Conservation (phyloP, 257 asterid species). For the Solanum commersonii region DNA sequence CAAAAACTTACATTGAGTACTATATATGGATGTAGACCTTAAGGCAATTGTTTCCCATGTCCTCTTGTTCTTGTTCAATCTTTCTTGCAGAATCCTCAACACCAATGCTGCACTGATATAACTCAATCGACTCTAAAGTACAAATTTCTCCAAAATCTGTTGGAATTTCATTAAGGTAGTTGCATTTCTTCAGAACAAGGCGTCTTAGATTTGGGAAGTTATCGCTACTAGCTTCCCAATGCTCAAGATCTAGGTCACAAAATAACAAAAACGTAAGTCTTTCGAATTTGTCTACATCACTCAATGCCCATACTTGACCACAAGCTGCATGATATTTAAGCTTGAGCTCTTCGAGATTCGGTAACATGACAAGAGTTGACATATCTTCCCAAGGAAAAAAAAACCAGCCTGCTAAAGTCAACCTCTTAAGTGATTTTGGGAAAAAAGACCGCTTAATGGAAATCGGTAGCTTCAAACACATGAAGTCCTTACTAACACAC, state of each 20-base stretch:
- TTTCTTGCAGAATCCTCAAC: neutral
- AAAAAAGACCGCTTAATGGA: too few relatives aligned
- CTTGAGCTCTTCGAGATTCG: too few relatives aligned
- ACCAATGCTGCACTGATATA: neutral
- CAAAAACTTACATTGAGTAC: neutral
- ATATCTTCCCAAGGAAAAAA: too few relatives aligned
- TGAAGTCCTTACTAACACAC: neutral
- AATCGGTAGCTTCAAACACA: too few relatives aligned
- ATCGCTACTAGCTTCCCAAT: neutral
- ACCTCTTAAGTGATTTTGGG: too few relatives aligned
- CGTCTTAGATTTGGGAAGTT: neutral
- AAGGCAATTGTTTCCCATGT: neutral
- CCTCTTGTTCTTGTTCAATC: neutral
- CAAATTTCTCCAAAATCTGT: neutral
- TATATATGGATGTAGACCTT: neutral
- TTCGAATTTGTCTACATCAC: neutral
- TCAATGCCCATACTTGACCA: too few relatives aligned
- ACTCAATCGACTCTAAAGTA: neutral
- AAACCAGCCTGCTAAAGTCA: too few relatives aligned
- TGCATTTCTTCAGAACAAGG: neutral
- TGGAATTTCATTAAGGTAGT: neutral
- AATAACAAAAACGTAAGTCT: neutral
- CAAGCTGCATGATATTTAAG: too few relatives aligned
- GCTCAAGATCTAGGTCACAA: fast-evolving
- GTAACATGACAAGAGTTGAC: too few relatives aligned